Percentiles rank a stretch among this genome's conserved stretches.
These are phyloP conservation scores for Kokia cookei DNA, from an alignment of 441 rosid genomes.

Conservation along the genomic window DNA sequence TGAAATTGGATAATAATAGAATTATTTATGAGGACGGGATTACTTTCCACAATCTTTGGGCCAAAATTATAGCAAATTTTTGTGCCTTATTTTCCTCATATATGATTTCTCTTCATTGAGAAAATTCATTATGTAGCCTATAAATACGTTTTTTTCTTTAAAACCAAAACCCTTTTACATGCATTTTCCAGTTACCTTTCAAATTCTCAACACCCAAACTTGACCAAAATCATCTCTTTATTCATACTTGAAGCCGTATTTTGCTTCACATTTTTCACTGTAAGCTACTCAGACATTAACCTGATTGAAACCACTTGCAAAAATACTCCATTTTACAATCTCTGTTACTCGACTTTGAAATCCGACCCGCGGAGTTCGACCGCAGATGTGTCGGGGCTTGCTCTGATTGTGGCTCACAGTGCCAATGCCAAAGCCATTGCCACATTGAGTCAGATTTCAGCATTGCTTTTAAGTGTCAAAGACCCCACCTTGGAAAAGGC, in stretches of 20 bases:
- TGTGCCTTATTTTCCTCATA: background rate
- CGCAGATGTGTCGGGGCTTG: slow-evolving; percentile 11
- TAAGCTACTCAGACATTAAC: background rate
- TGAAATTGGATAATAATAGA: too few relatives aligned
- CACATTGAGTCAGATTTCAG: background rate
- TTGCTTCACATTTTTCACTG: background rate
- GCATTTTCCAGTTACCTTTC: background rate
- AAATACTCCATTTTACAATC: slow-evolving; percentile 13
- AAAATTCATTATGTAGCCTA: background rate
- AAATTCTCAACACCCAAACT: background rate
- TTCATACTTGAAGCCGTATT: background rate
- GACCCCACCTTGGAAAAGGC: background rate
- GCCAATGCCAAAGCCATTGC: background rate
- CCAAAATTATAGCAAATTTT: too few relatives aligned
- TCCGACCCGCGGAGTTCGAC: slow-evolving; percentile 18
- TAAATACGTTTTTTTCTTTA: background rate
- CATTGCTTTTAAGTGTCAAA: background rate
- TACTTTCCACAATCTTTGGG: too few relatives aligned
- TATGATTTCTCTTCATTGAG: background rate
- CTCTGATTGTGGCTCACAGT: slow-evolving; percentile 6
- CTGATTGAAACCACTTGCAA: slow-evolving; percentile 17
- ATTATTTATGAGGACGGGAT: too few relatives aligned
- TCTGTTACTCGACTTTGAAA: slow-evolving; percentile 16
- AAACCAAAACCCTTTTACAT: background rate
- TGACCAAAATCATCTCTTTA: background rate